Conservation (phyloP, 2,329 filamentous ascomycete genomes). For the Penicillium occitanis region DNA sequence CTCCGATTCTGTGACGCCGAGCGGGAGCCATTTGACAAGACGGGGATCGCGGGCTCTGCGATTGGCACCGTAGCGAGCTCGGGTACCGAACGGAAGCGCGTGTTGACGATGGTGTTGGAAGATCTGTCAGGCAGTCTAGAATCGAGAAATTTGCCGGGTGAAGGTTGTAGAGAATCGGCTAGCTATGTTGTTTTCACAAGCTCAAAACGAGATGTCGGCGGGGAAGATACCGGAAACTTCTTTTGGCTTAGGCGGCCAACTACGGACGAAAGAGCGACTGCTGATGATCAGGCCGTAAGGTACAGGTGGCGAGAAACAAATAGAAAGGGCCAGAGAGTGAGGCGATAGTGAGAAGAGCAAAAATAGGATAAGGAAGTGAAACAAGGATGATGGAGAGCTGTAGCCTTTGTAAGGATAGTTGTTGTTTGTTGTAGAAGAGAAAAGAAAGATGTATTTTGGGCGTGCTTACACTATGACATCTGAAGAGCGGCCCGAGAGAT, state of each 20-base stretch:
- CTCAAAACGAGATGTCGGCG: constrained; percentile 1
- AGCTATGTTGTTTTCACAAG: not conserved
- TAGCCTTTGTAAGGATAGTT: not conserved
- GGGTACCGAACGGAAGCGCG: constrained; percentile 17
- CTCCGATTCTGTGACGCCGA: constrained; percentile 43
- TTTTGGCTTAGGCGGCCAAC: constrained; percentile 13
- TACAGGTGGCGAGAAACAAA: constrained; percentile 2
- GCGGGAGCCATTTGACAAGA: constrained; percentile 41
- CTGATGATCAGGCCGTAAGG: constrained; percentile 9
- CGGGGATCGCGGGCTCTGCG: constrained; percentile 5
- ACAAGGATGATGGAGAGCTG: constrained; percentile 4
- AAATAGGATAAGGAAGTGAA: not conserved
- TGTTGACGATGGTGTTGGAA: not conserved
- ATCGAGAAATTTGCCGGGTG: not conserved
- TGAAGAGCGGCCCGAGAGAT: constrained; percentile 24
- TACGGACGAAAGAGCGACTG: constrained; percentile 10
- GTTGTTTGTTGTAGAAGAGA: constrained; percentile 4
- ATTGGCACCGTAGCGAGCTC: constrained; percentile 16
- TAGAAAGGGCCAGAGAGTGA: not conserved
- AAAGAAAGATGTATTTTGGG: not conserved
- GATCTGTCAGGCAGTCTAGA: not conserved
- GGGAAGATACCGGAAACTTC: constrained; percentile 18
- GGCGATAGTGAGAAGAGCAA: not conserved
- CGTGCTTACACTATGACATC: constrained; percentile 19
- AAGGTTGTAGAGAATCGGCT: not conserved